Conservation (phyloP, 805 yeast genomes). For the Starmera amethionina region DNA sequence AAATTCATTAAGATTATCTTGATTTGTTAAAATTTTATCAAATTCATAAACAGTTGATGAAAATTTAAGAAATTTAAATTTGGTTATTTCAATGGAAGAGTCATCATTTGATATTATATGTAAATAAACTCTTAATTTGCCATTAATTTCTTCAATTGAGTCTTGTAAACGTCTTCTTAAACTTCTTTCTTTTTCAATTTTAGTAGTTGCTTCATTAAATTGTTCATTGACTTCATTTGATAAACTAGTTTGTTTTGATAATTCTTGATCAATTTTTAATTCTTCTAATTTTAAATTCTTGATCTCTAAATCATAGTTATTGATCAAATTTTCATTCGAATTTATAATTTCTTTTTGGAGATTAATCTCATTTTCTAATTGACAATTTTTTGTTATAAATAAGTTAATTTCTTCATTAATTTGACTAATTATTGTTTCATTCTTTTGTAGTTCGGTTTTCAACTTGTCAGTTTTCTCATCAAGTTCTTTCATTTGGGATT, state of each 20-base stretch:
- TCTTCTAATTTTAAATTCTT: slow-evolving; percentile 14
- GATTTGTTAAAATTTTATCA: slow-evolving; percentile 4
- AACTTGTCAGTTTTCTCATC: slow-evolving; percentile 19
- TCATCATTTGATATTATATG: background rate
- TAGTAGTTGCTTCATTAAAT: slow-evolving; percentile 18
- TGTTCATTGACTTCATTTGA: slow-evolving; percentile 10
- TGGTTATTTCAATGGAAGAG: background rate
- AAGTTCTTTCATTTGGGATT: slow-evolving; percentile 20
- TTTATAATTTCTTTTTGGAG: slow-evolving; percentile 9
- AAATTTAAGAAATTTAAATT: background rate
- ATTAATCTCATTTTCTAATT: slow-evolving; percentile 13
- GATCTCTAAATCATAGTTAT: slow-evolving; percentile 15
- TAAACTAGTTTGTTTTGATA: slow-evolving; percentile 14
- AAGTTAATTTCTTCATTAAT: slow-evolving; percentile 7
- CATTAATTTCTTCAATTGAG: slow-evolving; percentile 31
- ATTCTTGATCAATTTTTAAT: slow-evolving; percentile 9
- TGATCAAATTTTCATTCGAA: slow-evolving; percentile 2
- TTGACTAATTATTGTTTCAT: slow-evolving; percentile 6
- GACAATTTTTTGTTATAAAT: slow-evolving; percentile 9
- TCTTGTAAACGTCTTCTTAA: slow-evolving; percentile 38
- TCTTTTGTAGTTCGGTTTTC: slow-evolving; percentile 15
- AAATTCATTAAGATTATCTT: slow-evolving; percentile 2
- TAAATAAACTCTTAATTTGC: slow-evolving; percentile 21
- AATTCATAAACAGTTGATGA: slow-evolving; percentile 1
- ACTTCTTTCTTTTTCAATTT: slow-evolving; percentile 24